Evolutionary conservation across 208 protist genomes (phyloP).

Genomic region (Cochliopodium minus): DNA sequence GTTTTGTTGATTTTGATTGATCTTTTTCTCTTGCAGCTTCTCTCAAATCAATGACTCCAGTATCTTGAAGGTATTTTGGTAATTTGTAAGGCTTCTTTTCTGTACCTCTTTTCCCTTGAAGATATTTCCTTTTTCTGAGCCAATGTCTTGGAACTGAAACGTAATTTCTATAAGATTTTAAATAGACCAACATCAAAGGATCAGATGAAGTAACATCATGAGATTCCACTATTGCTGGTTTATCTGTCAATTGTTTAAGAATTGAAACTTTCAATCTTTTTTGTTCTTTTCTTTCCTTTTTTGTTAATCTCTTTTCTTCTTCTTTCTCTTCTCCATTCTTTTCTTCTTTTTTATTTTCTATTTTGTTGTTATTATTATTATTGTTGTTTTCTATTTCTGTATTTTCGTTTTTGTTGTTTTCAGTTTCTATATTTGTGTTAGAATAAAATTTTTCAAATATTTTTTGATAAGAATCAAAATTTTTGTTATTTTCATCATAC

Average conservation of each 20-base stretch:
- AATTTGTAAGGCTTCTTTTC: slow-evolving; percentile 66
- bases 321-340: background rate
- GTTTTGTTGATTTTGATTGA: slow-evolving; percentile 40
- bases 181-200: slow-evolving; percentile 74
- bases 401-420: too few species aligned
- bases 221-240: slow-evolving; percentile 75
- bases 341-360: background rate
- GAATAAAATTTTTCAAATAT: background rate
- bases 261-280: slow-evolving; percentile 47
- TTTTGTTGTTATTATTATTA: too few species aligned
- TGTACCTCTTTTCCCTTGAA: slow-evolving; percentile 69
- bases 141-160: slow-evolving; percentile 94
- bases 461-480: background rate
- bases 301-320: background rate
- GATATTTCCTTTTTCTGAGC: slow-evolving; percentile 86
- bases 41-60: slow-evolving; percentile 65
- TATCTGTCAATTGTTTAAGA: slow-evolving; percentile 53
- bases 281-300: background rate
- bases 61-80: slow-evolving; percentile 66
- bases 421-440: too few species aligned
- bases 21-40: slow-evolving; percentile 44
- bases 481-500: background rate
- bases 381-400: too few species aligned
- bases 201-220: slow-evolving; percentile 85
- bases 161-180: slow-evolving; percentile 67